These are phyloP conservation scores for Wallemia hederae DNA, from an alignment of 1,284 basidiomycete species.

Conservation along the genomic window DNA sequence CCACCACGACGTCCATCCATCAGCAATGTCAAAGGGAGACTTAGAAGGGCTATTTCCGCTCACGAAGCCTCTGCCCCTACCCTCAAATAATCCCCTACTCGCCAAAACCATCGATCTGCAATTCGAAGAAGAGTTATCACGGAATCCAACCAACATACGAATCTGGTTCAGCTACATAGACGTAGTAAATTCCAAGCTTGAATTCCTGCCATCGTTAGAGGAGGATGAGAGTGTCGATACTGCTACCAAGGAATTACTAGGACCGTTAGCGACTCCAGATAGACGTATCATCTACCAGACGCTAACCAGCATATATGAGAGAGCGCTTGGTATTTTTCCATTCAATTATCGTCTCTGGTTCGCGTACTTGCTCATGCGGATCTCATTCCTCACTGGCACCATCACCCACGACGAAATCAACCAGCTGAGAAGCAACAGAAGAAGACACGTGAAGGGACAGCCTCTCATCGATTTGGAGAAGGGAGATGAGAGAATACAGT, in stretches of 20 bases:
- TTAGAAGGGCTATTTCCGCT: conserved; percentile 30
- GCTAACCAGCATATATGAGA: conserved; percentile 69
- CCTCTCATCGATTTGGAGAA: conserved; percentile 66
- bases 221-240: conserved; percentile 17
- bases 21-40: neutral
- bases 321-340: conserved; percentile 63
- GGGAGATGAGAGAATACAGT: conserved; percentile 26
- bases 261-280: conserved; percentile 32
- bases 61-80: conserved; percentile 54
- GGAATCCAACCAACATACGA: conserved; percentile 67
- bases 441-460: conserved; percentile 34
- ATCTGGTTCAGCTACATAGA: conserved; percentile 74
- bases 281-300: conserved; percentile 49
- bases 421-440: conserved; percentile 17
- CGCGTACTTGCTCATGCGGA: conserved; percentile 55
- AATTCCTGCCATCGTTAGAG: conserved; percentile 22
- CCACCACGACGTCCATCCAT: neutral
- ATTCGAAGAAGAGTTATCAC: conserved; percentile 80
- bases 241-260: conserved; percentile 14
- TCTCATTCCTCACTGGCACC: conserved; percentile 53
- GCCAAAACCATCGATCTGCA: conserved; percentile 47
- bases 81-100: conserved; percentile 42
- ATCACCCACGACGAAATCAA: conserved; percentile 20
- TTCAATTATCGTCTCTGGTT: conserved; percentile 85
- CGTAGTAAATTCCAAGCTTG: conserved; percentile 31